phyloP scores from a whole-genome alignment of 768 basidiomycete species.

The Suillus fuscotomentosus region DNA sequence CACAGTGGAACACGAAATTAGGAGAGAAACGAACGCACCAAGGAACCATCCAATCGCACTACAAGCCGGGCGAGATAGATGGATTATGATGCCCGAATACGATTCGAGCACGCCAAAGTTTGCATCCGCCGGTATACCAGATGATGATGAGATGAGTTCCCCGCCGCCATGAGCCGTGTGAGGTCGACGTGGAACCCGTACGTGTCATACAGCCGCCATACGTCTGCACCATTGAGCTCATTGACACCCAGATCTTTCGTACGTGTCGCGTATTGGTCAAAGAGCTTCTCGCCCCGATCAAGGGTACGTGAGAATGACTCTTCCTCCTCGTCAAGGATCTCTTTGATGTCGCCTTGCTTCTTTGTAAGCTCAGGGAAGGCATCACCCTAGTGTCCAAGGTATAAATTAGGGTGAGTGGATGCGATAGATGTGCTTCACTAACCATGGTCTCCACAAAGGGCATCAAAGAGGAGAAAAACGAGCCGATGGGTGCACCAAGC shows the following conservation, averaged over 20 bases:
- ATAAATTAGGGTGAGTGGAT: slow-evolving; percentile 7
- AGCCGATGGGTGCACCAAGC: slow-evolving; percentile 86
- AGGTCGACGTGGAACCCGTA: slow-evolving; percentile 98
- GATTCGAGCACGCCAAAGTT: slow-evolving; percentile 82
- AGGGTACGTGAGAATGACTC: slow-evolving; percentile 97
- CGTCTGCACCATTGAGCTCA: slow-evolving; percentile 84
- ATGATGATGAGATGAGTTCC: slow-evolving; percentile 68
- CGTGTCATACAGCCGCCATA: slow-evolving; percentile 97
- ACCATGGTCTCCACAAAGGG: slow-evolving; percentile 91
- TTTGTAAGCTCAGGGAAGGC: slow-evolving; percentile 93
- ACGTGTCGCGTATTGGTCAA: slow-evolving; percentile 79
- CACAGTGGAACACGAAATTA: no score
- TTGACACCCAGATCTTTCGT: slow-evolving; percentile 61
- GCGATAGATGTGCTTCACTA: slow-evolving; percentile 16
- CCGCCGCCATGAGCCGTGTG: slow-evolving; percentile 96
- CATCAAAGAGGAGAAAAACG: slow-evolving; percentile 91
- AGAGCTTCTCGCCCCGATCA: slow-evolving; percentile 94
- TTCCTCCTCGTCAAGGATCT: slow-evolving; percentile 97
- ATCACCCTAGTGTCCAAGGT: slow-evolving; percentile 51
- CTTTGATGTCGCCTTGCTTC: slow-evolving; percentile 79
- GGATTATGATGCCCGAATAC: no score
- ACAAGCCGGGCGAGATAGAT: no score
- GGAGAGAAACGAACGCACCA: no score
- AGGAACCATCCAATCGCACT: no score
- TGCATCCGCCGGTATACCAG: slow-evolving; percentile 58